Conservation (phyloP, 768 basidiomycete species). For the Daedalea quercina region DNA sequence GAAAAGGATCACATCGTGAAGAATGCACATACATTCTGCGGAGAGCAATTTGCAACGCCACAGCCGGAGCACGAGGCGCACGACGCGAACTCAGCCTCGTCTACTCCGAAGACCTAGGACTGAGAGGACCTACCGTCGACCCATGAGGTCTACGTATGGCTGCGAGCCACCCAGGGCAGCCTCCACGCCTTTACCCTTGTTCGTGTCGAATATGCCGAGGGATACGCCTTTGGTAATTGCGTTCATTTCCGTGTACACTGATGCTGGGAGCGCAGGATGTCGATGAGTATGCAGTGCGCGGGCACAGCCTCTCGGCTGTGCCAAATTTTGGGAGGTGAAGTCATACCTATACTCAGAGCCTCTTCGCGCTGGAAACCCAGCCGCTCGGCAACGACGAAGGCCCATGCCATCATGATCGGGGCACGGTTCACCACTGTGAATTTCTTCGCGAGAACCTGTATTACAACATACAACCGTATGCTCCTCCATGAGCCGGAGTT, state of each 20-base stretch:
- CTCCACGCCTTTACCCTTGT: constrained; percentile 48
- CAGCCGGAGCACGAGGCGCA: background rate
- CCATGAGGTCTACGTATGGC: constrained; percentile 84
- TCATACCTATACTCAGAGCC: constrained; percentile 81
- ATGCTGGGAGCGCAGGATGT: constrained; percentile 42
- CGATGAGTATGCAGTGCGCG: constrained; percentile 2
- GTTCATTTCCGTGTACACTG: constrained; percentile 92
- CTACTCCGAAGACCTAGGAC: background rate
- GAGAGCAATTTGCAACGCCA: background rate
- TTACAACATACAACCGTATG: background rate
- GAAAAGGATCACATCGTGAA: background rate
- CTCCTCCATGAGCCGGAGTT: background rate
- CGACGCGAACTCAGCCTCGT: background rate
- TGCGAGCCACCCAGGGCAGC: constrained; percentile 54
- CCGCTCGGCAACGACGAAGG: constrained; percentile 76
- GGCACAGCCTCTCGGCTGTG: constrained; percentile 13
- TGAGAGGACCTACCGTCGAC: constrained; percentile 43
- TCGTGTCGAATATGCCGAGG: constrained; percentile 65
- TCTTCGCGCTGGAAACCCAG: constrained; percentile 86
- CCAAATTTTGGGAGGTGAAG: background rate
- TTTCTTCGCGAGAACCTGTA: constrained; percentile 53
- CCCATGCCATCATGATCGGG: constrained; percentile 94
- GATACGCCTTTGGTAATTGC: constrained; percentile 80
- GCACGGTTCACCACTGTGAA: constrained; percentile 79
- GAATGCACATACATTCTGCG: constrained; percentile 10